Base-by-base conservation (phyloP, 192 early-diverging fungal species). In the Coemansia sp. region DNA sequence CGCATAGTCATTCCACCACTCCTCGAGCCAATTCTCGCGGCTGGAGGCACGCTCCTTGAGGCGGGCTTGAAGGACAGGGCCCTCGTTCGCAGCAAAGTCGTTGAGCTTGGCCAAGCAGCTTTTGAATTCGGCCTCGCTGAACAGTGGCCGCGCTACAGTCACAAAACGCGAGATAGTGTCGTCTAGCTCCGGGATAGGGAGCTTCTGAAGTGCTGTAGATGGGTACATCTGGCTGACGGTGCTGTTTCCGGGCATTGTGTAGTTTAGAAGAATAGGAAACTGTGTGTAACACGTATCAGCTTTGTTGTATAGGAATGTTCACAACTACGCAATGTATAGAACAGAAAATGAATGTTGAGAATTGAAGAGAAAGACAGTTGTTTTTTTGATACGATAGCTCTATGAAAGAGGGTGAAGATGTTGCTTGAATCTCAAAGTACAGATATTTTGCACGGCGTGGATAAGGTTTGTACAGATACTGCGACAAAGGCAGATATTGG, bases 131-230 rank as follows among this genome's bases (percentile, higher is more conserved):
- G 58, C 68, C n/a, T 72, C 66, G 15, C 66, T 65, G 40, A 73
- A 74, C 59, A 88, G 66, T 7, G 86, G 85, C 43, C 75, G 71
- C 26, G 75, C 82, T 4, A 80, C 77, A 15, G 78, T 67, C 2
- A 76, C 70, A 61, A 85, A 88, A 7, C 82, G 73, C 8, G 73
- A 59, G 28, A 78, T 68, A 2, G 87, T 88, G 68, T 86, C 82
- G 7, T 79, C 59, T 31, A 88, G 79, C 61, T 84, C 79, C 0
- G 87, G 87, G 23, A 88, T 66, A 2, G 87, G 87, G 18, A 88
- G 72, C 39, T 72, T 72, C 20, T 71, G 75, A 34, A 86, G 75
- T 0, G 68, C 46, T 3, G 66, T 35, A n/a, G 67, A 52, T 6
- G 49, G 37, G 13, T 66, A 18, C 49, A 48, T 42, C 31, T 46